A percentile compares a stretch with the other conserved stretches of the same genome.
These are phyloP conservation scores for Apostasia shenzhenica DNA, from an alignment of 106 monocot species.

Conservation along the genomic window DNA sequence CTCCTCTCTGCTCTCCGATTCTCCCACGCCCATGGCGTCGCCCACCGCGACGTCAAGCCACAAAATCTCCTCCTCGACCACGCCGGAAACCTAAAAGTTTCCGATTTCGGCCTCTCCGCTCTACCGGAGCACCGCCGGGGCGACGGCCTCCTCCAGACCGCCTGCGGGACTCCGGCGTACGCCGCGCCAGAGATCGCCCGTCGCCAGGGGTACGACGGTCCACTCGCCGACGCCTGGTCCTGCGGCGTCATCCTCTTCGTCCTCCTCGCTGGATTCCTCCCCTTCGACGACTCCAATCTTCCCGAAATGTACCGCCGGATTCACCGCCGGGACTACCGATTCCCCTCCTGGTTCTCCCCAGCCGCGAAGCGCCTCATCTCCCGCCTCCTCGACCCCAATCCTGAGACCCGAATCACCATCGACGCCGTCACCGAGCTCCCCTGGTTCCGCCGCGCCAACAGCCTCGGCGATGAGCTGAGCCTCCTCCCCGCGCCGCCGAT, in stretches of 20 bases:
- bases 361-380: constrained; percentile 21
- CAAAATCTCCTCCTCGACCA: constrained; percentile 75
- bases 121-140: constrained; percentile 38
- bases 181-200: constrained; percentile 47
- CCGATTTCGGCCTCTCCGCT: constrained; percentile 77
- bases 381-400: constrained; percentile 50
- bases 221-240: constrained; percentile 55
- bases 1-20: constrained; percentile 69
- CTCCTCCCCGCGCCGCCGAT: background rate
- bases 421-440: constrained; percentile 21
- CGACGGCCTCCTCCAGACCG: constrained; percentile 45
- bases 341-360: constrained; percentile 41
- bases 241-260: constrained; percentile 53
- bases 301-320: constrained; percentile 31
- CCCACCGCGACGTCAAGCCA: constrained; percentile 82
- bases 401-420: constrained; percentile 33
- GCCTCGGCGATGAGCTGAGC: background rate
- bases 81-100: constrained; percentile 47
- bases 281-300: constrained; percentile 49
- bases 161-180: constrained; percentile 63
- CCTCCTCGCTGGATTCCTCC: constrained; percentile 37
- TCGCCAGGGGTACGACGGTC: constrained; percentile 37
- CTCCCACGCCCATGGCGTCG: constrained; percentile 76
- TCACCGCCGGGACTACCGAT: constrained; percentile 22
- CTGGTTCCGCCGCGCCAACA: constrained; percentile 22